Conservation (phyloP, 345 rosid species). For the Pelargonium nanum region DNA sequence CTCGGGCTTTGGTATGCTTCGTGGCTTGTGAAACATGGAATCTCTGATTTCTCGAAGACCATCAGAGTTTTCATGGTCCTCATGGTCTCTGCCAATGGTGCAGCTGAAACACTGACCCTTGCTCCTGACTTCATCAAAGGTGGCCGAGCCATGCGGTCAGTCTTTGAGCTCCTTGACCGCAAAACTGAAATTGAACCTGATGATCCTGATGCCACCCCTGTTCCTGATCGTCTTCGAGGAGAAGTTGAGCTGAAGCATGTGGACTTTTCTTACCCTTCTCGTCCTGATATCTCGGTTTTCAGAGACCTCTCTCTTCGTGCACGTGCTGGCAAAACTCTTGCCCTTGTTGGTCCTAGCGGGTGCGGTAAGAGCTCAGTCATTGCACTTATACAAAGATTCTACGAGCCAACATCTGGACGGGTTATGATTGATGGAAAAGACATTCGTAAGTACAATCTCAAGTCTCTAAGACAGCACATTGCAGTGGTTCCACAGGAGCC, state of each 20-base stretch:
- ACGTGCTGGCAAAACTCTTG: slow-evolving; percentile 87
- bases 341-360: slow-evolving; percentile 97
- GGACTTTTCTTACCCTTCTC: slow-evolving; percentile 88
- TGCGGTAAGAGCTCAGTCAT: slow-evolving; percentile 95
- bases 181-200: slow-evolving; percentile 98
- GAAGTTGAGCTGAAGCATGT: slow-evolving; percentile 92
- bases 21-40: slow-evolving; percentile 98
- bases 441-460: slow-evolving; percentile 1
- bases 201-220: slow-evolving; percentile 69
- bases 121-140: slow-evolving; percentile 99
- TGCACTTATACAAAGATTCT: slow-evolving; percentile 70
- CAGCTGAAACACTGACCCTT: slow-evolving; percentile 88
- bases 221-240: slow-evolving; percentile 74
- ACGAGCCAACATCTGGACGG: slow-evolving; percentile 87
- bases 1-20: slow-evolving; percentile 99
- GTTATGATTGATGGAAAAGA: slow-evolving; percentile 85
- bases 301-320: slow-evolving; percentile 80
- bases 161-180: slow-evolving; percentile 86
- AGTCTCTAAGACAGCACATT: not conserved
- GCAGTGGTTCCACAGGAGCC: not conserved
- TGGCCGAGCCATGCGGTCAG: slow-evolving; percentile 90
- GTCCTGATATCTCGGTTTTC: slow-evolving; percentile 77
- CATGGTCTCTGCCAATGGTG: slow-evolving; percentile 98
- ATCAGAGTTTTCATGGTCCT: slow-evolving; percentile 96
- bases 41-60: slow-evolving; percentile 95